These are phyloP conservation scores for Davidsoniella neocaledoniae DNA, from an alignment of 2,329 filamentous ascomycete genomes.

Conservation along the genomic window DNA sequence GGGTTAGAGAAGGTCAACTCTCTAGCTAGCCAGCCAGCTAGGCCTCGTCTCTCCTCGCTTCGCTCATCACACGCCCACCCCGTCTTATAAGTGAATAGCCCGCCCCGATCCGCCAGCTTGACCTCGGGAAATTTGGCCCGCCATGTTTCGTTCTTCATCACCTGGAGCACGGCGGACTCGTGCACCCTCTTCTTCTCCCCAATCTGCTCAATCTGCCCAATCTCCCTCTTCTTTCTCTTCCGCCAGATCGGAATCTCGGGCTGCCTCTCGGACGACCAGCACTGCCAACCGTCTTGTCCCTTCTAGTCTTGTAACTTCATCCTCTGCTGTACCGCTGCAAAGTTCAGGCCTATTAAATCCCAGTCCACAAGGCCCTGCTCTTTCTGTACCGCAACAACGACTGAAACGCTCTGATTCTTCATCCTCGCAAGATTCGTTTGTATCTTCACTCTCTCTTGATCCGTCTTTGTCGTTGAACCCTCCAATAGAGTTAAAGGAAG, in stretches of 20 bases:
- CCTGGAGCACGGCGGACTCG: background rate
- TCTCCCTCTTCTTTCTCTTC: background rate
- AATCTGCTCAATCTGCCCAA: background rate
- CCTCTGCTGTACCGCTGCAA: background rate
- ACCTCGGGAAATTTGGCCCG: background rate
- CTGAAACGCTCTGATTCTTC: background rate
- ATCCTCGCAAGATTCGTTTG: background rate
- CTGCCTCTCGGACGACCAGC: background rate
- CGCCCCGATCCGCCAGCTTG: background rate
- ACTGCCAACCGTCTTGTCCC: background rate
- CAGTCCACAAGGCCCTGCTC: background rate
- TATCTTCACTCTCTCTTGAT: constrained; percentile 1
- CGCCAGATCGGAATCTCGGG: background rate
- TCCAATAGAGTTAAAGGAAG: background rate
- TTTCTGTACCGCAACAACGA: background rate
- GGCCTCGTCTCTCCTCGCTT: too few species aligned
- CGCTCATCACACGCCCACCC: background rate
- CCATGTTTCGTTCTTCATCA: constrained; percentile 2
- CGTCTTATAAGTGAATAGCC: constrained; percentile 6
- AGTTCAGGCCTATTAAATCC: background rate
- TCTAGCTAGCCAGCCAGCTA: too few species aligned
- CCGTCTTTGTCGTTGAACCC: background rate
- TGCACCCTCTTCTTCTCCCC: background rate
- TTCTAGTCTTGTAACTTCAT: background rate
- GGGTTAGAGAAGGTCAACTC: too few species aligned